A percentile compares a stretch with the other conserved stretches of the same genome.
Conservation (phyloP, 2,329 filamentous ascomycete genomes). For the Ophiocordyceps camponoti-leonardi region DNA sequence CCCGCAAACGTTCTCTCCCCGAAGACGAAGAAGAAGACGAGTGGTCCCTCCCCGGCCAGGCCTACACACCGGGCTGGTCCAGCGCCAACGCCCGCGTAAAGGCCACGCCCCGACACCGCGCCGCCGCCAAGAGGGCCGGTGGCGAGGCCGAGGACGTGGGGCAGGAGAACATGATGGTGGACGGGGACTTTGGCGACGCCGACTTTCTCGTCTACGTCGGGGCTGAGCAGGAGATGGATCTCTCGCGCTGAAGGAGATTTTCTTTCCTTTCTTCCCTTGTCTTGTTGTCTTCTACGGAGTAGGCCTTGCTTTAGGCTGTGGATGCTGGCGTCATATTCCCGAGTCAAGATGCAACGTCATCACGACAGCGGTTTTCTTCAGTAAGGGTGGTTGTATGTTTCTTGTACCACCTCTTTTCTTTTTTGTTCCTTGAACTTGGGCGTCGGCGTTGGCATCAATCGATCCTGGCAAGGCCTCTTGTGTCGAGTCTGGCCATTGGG, state of each 20-base stretch:
- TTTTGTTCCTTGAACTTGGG: not conserved
- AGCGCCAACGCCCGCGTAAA: constrained; percentile 24
- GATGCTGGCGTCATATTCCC: not conserved
- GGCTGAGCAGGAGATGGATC: constrained; percentile 23
- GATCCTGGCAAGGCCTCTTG: not conserved
- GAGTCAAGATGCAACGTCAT: not conserved
- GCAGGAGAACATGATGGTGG: constrained; percentile 29
- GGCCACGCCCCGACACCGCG: constrained; percentile 26
- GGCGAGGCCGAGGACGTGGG: constrained; percentile 8
- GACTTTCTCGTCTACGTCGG: constrained; percentile 37
- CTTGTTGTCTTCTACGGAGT: not conserved
- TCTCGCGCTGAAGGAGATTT: constrained; percentile 2
- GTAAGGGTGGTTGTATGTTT: too few species aligned
- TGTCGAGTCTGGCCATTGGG: too few species aligned
- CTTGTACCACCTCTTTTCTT: too few species aligned
- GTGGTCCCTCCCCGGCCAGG: not conserved
- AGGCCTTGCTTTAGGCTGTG: not conserved
- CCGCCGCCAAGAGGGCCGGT: constrained; percentile 8
- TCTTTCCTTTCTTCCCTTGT: not conserved
- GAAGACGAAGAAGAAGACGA: constrained; percentile 24
- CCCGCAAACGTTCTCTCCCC: constrained; percentile 29
- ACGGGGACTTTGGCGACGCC: constrained; percentile 51
- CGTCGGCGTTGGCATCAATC: not conserved
- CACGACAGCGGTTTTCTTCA: not conserved
- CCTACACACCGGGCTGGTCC: not conserved